Evolutionary conservation across 371 early-diverging fungal species (phyloP), one percentile per base, ranked within the genome.

Genomic region (Rozella allomycis): DNA sequence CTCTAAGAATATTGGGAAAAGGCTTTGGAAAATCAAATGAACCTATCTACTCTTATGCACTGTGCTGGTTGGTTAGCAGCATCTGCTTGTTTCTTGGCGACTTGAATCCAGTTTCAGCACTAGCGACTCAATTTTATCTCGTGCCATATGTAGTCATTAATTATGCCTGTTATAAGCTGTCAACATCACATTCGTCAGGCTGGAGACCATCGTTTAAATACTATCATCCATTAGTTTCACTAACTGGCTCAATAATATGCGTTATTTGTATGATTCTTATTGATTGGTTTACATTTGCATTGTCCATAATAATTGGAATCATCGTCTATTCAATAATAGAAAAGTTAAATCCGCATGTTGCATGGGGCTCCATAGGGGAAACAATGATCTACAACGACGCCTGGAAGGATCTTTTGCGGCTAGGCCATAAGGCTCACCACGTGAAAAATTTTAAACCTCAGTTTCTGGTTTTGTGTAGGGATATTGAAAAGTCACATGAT

Each of bases 141-240:
- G n/a, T 42, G 2, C 31, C 35, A 22, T 52, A 44, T 35, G 34
- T 33, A 1, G 45, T 35, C 25, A 20, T 49, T n/a, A 52, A 52
- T 30, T 23, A 21, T 3, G 32, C 45, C 8, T 34, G 35, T 6
- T 31, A 49, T 1, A 16, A 40, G 9, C 22, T 42, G 16, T 37
- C 35, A 7, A 39, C 42, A 20, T 29, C 47, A 9, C 29, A 40
- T 21, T 16, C 41, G 6, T 47, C 49, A 4, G 28, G 14, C 12
- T 52, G 52, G 52, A 35, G 45, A 21, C 49, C 52, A 1, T 28
- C 41, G 8, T 52, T 38, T 33, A 40, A 34, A 28, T 46, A 30
- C 20, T 47, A 47, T 23, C 52, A 52, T 30, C 49, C 46, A 46
- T 22, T 30, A 3, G 11, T 45, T 1, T 45, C 49, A 1, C 22